phyloP scores from a whole-genome alignment of 2,329 filamentous ascomycete genomes.

The Karstenula rhodostoma region DNA sequence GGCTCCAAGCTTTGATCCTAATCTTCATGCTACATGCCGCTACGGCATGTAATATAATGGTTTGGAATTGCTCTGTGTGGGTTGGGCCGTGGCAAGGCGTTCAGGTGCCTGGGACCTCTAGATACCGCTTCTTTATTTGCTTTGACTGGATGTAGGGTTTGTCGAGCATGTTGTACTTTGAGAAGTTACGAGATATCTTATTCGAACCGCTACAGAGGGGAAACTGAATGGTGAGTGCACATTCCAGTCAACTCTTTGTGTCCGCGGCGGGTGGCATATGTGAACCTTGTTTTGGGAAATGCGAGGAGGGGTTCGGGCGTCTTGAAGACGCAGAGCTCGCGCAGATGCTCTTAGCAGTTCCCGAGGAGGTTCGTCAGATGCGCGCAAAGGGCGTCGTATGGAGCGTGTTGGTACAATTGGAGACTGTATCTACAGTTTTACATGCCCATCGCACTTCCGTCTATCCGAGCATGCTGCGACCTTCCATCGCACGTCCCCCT shows the following conservation, averaged over 20 bases:
- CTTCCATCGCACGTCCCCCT: neutral
- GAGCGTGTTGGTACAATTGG: slow-evolving; percentile 42
- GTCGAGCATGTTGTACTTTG: neutral
- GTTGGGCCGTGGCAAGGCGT: slow-evolving; percentile 23
- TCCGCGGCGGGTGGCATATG: too few species aligned
- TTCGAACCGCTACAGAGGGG: neutral
- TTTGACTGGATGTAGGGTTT: neutral
- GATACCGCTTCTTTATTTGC: slow-evolving; percentile 10
- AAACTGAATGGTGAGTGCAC: neutral
- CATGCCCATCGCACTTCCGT: slow-evolving; percentile 24
- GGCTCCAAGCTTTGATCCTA: neutral
- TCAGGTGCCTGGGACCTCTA: neutral
- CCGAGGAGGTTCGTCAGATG: neutral
- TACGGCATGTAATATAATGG: neutral
- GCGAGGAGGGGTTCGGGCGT: neutral
- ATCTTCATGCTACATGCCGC: neutral
- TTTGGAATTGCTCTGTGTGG: slow-evolving; percentile 1
- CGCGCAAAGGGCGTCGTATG: neutral
- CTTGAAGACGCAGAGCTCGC: neutral
- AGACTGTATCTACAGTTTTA: slow-evolving; percentile 43
- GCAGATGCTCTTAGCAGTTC: too few species aligned
- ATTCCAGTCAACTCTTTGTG: neutral
- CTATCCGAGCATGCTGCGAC: slow-evolving; percentile 15
- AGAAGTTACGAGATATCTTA: neutral
- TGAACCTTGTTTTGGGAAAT: neutral